Conservation (phyloP, 306 rosid species). For the Rosa rugosa region DNA sequence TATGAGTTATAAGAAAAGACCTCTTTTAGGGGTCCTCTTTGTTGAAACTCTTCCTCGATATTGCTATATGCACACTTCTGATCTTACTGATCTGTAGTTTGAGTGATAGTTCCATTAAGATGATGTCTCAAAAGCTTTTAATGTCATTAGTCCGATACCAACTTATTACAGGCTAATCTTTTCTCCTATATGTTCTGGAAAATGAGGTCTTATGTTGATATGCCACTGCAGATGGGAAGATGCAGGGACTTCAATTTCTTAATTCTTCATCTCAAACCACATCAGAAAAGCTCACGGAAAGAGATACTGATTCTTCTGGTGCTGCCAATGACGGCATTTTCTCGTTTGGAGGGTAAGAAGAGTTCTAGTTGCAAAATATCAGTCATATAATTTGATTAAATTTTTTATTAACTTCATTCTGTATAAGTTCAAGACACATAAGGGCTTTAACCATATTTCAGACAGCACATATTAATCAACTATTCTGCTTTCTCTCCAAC, state of each 20-base stretch:
- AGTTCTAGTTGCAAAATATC: conserved; percentile 22
- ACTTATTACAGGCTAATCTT: conserved; percentile 25
- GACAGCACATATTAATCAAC: not conserved
- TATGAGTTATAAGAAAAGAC: conserved; percentile 32
- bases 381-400: not conserved
- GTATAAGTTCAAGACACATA: not conserved
- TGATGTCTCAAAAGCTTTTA: conserved; percentile 15
- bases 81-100: conserved; percentile 3
- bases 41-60: conserved; percentile 26
- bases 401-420: not conserved
- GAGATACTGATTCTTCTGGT: conserved; percentile 27
- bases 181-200: conserved; percentile 28
- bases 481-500: not conserved
- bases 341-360: conserved; percentile 56
- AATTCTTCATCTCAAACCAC: conserved; percentile 40
- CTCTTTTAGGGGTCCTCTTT: conserved; percentile 37
- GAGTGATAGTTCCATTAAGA: conserved; percentile 18
- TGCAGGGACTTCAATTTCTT: conserved; percentile 53
- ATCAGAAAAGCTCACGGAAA: conserved; percentile 42
- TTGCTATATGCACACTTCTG: conserved; percentile 33
- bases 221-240: conserved; percentile 84
- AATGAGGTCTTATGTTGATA: conserved; percentile 52
- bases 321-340: conserved; percentile 33
- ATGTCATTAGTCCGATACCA: conserved; percentile 23
- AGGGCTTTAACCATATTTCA: not conserved